A percentile compares a stretch with the other conserved stretches of the same genome.
Conservation (phyloP, 2,329 filamentous ascomycete genomes). For the Neonectria neomacrospora region DNA sequence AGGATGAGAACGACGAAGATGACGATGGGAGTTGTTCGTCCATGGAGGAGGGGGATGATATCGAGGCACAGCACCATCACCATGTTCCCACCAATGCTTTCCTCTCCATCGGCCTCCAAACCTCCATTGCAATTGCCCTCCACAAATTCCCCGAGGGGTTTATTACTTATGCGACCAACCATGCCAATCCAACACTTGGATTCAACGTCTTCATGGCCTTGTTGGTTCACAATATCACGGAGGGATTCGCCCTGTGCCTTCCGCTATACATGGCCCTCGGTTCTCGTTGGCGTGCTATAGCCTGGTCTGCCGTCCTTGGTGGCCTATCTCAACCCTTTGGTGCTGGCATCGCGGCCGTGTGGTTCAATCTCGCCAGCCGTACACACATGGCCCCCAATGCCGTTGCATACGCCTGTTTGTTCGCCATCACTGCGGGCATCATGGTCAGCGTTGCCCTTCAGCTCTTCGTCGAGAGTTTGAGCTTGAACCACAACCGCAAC, state of each 20-base stretch:
- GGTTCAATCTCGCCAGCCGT: constrained; percentile 78
- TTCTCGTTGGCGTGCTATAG: constrained; percentile 82
- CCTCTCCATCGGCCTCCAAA: constrained; percentile 94
- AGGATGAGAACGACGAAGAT: constrained; percentile 27
- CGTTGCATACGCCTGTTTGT: constrained; percentile 82
- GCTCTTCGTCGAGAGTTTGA: constrained; percentile 86
- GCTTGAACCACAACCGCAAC: constrained; percentile 81
- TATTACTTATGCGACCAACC: constrained; percentile 96
- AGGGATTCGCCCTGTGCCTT: constrained; percentile 93
- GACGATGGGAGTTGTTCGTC: constrained; percentile 44
- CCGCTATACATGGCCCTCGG: constrained; percentile 92
- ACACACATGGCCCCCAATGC: constrained; percentile 62
- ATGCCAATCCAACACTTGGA: constrained; percentile 89
- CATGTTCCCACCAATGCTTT: constrained; percentile 96
- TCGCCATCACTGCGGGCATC: constrained; percentile 89
- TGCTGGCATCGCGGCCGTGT: constrained; percentile 83
- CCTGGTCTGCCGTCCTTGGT: constrained; percentile 85
- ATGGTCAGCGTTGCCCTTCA: constrained; percentile 95
- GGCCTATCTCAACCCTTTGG: constrained; percentile 89
- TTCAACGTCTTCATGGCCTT: constrained; percentile 94
- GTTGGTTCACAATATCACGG: constrained; percentile 97
- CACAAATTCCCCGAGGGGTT: constrained; percentile 93
- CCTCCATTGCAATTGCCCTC: constrained; percentile 91
- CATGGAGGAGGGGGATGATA: constrained; percentile 54
- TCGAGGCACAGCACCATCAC: constrained; percentile 79